Base-by-base conservation (phyloP, 2,329 filamentous ascomycete species). In the Sporothrix inflata region DNA sequence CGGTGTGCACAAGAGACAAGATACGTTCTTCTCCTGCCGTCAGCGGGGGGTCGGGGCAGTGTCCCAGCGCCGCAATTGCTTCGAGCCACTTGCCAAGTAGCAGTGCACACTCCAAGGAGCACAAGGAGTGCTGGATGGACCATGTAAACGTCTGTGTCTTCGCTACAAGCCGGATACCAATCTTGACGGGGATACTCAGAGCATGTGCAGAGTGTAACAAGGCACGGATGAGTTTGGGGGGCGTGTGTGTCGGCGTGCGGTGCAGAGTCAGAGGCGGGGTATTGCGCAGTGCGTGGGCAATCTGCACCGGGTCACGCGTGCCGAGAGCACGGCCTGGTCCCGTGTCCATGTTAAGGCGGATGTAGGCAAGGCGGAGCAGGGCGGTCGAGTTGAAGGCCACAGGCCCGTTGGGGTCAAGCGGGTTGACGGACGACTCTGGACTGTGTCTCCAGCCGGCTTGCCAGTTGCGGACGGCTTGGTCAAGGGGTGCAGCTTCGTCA, bases 81-180 rank as follows among this genome's bases (percentile, higher is more conserved):
- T 74, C 76, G 1, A 82, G 78, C 84, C 84, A 86, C 72, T 83
- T 82, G 12, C 53, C 60, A 5, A 72, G 47, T 11, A 72, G 61
- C 79, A 85, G 76, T 0, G 86, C 85, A 71, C 85, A 87, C 75
- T 87, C 85, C 19, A 87, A 77, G 73, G 83, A 86, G 77, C 84
- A 86, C 6, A 88, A 79, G 0, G 85, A 85, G 75, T 88, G 86
- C 74, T 87, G 85, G 38, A 87, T 84, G 49, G 83, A 85, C 86
- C 86, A 88, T 76, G 86, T 85, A 71, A 86, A 84, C 1, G 85
- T 86, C 76, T 87, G 85, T 1, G 83, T 86, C 61, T 81, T 81
- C 3, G 85, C 85, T 49, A 87, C 85, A 68, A 86, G 86, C 67
- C 84, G 82, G 67, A 87, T 83, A 1, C 86, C 86, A 9, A 87